Evolutionary conservation across 768 basidiomycete genomes (phyloP).

Genomic region (Leccinum olivaceopallidum): DNA sequence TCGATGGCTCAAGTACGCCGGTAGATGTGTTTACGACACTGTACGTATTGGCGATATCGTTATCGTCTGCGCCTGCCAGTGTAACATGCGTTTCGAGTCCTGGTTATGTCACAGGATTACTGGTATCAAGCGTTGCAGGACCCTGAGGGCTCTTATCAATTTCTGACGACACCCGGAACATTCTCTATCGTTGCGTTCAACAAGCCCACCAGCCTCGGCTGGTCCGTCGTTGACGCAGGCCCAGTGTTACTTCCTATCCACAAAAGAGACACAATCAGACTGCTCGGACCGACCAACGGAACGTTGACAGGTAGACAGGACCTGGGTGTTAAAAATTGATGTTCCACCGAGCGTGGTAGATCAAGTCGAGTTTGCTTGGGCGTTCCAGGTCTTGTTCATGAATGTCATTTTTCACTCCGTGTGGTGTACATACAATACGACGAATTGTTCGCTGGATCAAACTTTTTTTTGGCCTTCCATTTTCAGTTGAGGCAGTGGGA

Average conservation of each 20-base stretch:
- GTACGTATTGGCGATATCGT: slow-evolving; percentile 30
- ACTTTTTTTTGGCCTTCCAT: background rate
- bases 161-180: slow-evolving; percentile 49
- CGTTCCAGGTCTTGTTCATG: slow-evolving; percentile 38
- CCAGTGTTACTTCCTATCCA: slow-evolving; percentile 44
- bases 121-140: slow-evolving; percentile 50
- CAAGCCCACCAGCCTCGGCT: slow-evolving; percentile 26
- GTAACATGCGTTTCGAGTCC: background rate
- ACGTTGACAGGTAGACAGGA: background rate
- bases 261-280: slow-evolving; percentile 40
- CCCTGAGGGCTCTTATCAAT: slow-evolving; percentile 37
- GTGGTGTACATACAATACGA: background rate
- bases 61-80: background rate
- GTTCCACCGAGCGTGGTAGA: slow-evolving; percentile 27
- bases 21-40: slow-evolving; percentile 54
- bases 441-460: background rate
- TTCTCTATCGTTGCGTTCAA: slow-evolving; percentile 52
- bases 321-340: slow-evolving; percentile 31
- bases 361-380: slow-evolving; percentile 40
- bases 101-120: slow-evolving; percentile 37
- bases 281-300: slow-evolving; percentile 37
- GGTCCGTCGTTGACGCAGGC: slow-evolving; percentile 29
- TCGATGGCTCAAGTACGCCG: slow-evolving; percentile 49
- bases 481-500: slow-evolving; percentile 1
- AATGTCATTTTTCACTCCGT: background rate